These are phyloP conservation scores for Solanum chaucha DNA, from an alignment of 257 asterid species.

Conservation along the genomic window DNA sequence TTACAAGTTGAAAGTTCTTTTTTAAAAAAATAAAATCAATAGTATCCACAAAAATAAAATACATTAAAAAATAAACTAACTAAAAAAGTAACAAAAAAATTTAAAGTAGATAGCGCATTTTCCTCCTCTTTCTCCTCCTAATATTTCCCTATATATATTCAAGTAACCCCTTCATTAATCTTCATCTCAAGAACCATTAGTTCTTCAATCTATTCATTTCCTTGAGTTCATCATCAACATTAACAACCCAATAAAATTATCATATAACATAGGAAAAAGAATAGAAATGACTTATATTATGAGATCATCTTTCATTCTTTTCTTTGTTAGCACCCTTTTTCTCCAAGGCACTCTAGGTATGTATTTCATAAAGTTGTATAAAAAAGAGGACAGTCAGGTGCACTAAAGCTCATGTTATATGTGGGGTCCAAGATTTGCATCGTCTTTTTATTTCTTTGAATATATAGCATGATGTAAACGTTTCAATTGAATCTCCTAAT, in stretches of 20 bases:
- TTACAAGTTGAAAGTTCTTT: not conserved
- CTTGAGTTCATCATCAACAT: not conserved
- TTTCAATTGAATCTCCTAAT: not conserved
- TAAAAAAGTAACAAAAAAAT: not conserved
- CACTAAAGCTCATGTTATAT: too few relatives aligned
- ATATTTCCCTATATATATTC: not conserved
- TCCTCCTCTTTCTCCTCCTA: not conserved
- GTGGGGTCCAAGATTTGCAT: too few relatives aligned
- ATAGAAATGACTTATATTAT: not conserved
- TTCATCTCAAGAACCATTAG: not conserved
- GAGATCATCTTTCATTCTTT: not conserved
- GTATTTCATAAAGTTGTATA: not conserved
- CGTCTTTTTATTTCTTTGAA: not conserved
- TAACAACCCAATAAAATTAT: not conserved
- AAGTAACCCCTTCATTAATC: not conserved
- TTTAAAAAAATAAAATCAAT: not conserved
- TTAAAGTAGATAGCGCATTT: not conserved
- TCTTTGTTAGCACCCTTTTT: constrained; percentile 24
- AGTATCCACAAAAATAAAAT: not conserved
- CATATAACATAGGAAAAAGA: not conserved
- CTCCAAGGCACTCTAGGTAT: constrained; percentile 38
- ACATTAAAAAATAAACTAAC: not conserved
- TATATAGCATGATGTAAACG: not conserved
- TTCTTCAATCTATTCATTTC: not conserved
- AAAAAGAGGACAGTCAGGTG: too few relatives aligned